Conservation (phyloP, 768 basidiomycete species). For the Naematelia encephala region DNA sequence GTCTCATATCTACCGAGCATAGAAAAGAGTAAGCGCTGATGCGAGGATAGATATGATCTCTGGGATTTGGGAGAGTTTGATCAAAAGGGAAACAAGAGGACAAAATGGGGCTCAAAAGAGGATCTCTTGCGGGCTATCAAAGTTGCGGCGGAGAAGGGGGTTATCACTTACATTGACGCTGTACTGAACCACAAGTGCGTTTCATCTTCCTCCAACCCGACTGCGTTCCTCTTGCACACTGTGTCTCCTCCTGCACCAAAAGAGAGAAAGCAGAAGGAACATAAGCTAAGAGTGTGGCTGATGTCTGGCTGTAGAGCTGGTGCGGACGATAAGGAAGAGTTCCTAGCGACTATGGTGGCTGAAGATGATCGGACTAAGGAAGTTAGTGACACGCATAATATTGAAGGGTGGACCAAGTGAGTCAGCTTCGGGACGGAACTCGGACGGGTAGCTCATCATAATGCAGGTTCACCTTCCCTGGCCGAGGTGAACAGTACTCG, state of each 20-base stretch:
- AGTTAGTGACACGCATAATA: conserved; percentile 61
- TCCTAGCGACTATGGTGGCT: conserved; percentile 69
- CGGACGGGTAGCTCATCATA: conserved; percentile 2
- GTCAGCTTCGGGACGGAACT: conserved; percentile 4
- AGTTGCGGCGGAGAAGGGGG: conserved; percentile 63
- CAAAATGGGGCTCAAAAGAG: conserved; percentile 83
- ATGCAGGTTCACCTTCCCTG: conserved; percentile 69
- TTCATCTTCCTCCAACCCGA: background rate
- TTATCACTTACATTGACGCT: conserved; percentile 79
- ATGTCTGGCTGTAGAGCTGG: conserved; percentile 68
- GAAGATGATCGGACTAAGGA: conserved; percentile 64
- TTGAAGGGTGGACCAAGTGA: conserved; percentile 61
- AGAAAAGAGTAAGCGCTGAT: too few relatives aligned
- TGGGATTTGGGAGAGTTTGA: conserved; percentile 53
- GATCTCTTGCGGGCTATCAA: conserved; percentile 69
- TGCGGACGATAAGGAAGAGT: conserved; percentile 69
- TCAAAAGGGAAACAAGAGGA: conserved; percentile 53
- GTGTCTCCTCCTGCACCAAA: too few relatives aligned
- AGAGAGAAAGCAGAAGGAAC: too few relatives aligned
- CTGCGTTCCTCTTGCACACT: too few relatives aligned
- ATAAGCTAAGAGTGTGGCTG: conserved; percentile 10
- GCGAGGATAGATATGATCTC: conserved; percentile 39
- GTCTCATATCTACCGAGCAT: too few relatives aligned
- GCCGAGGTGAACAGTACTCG: conserved; percentile 61
- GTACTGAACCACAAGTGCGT: conserved; percentile 72